Evolutionary conservation across 140 eudicot species (phyloP).

Genomic region (Eryngium alpinum): DNA sequence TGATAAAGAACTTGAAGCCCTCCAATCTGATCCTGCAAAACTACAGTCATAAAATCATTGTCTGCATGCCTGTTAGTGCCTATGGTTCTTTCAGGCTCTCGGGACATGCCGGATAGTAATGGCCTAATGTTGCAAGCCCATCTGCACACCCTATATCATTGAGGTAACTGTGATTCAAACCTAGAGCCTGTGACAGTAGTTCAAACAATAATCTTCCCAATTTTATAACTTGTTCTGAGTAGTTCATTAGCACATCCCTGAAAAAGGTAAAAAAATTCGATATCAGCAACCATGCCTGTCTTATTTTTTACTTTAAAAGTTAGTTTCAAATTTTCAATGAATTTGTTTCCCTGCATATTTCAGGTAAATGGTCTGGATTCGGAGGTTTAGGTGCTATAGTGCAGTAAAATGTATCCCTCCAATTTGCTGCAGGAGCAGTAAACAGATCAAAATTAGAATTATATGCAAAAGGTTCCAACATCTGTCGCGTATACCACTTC

Average conservation of each 20-base stretch:
- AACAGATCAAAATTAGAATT: conserved; percentile 8
- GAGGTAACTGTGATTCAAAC: conserved; percentile 25
- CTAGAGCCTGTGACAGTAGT: conserved; percentile 44
- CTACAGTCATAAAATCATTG: too few species aligned
- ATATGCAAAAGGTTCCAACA: background rate
- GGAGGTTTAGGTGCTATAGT: conserved; percentile 4
- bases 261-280: too few species aligned
- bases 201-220: conserved; percentile 20
- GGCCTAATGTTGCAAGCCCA: conserved; percentile 29
- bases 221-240: background rate
- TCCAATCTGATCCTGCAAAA: too few species aligned
- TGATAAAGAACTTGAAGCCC: background rate
- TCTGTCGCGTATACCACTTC: conserved; percentile 11
- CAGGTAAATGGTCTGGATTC: conserved; percentile 10
- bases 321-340: too few species aligned
- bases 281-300: too few species aligned
- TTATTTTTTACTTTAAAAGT: too few species aligned
- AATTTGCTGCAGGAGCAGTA: conserved; percentile 4
- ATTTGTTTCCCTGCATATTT: background rate
- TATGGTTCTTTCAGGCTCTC: conserved; percentile 44
- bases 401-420: conserved; percentile 20
- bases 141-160: conserved; percentile 33
- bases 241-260: background rate
- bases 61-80: conserved; percentile 24
- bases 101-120: conserved; percentile 53